These are phyloP conservation scores for Colletotrichum camelliae DNA, from an alignment of 2,329 filamentous ascomycete species.

Conservation along the genomic window DNA sequence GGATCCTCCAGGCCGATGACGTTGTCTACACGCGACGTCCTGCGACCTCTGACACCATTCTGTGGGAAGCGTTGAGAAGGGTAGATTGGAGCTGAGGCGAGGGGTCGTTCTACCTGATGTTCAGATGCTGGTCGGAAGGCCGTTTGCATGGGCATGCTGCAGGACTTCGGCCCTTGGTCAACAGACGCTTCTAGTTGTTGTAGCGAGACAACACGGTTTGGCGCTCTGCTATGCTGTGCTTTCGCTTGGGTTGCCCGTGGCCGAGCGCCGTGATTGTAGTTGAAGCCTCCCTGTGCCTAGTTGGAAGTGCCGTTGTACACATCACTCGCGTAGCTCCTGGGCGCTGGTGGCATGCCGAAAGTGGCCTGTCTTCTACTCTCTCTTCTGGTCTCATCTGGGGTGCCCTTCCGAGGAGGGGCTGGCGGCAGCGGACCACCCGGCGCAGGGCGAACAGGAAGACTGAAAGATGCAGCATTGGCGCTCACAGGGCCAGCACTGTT, in stretches of 20 bases:
- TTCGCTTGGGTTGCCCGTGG: neutral
- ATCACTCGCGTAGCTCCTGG: slow-evolving; percentile 30
- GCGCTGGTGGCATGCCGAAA: slow-evolving; percentile 53
- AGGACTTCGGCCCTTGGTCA: neutral
- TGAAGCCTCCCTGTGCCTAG: slow-evolving; percentile 12
- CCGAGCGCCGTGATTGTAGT: neutral
- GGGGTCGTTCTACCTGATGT: neutral
- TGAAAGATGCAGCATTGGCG: slow-evolving; percentile 58
- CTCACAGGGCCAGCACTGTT: slow-evolving; percentile 46
- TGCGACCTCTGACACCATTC: neutral
- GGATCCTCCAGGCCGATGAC: slow-evolving; percentile 14
- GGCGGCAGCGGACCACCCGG: slow-evolving; percentile 65
- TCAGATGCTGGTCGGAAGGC: neutral
- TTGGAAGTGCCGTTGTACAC: slow-evolving; percentile 24
- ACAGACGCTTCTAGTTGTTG: neutral
- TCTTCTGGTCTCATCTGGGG: slow-evolving; percentile 57
- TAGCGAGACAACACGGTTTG: neutral
- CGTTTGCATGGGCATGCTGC: neutral
- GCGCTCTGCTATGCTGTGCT: neutral
- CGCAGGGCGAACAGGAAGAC: slow-evolving; percentile 68
- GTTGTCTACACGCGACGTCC: neutral
- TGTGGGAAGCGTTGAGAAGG: neutral
- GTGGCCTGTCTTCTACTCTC: slow-evolving; percentile 59
- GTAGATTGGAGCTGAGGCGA: slow-evolving; percentile 10
- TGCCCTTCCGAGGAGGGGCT: slow-evolving; percentile 63